Evolutionary conservation across 805 yeast genomes (phyloP), one percentile per base, ranked within the genome.

Genomic region (Maudiozyma saulgeensis): DNA sequence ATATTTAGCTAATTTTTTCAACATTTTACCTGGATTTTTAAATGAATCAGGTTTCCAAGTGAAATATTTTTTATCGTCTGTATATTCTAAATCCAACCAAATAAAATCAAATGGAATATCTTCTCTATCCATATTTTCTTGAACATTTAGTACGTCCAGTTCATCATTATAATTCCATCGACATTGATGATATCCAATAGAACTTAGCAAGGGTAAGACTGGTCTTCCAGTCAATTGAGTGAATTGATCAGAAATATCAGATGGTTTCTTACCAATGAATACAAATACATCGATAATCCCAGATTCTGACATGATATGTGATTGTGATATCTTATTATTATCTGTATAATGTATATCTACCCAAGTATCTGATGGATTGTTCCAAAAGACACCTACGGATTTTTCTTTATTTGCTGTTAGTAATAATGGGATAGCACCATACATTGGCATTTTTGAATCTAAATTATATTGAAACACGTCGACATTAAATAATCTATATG

Each of bases 131-230:
- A 93, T 83, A 49, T 79, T 74, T 1, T 72, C 63, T 54, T 77
- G 76, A 13, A 93, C 84, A 7, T 74, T 79, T n/a, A 88, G 66
- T 1, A 93, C 91, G 66, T 93, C 99, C 11, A 74, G 74, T 61
- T 87, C 90, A 57, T 85, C 90, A 62, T 87, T 87, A 68, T 93
- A 93, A 65, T 93, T 93, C 99, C 99, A 93, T 60, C 98, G 77
- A 62, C 96, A 91, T 67, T 93, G 99, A 62, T 93, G 98, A 62
- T 93, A 87, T 0, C 96, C 98, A 13, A 89, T 65, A 0, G 96
- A 73, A 58, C 89, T 85, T 41, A 82, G 54, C 54, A 80, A 84
- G 1, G 99, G 99, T 11, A 93, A 67, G 7, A 73, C 65, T 0
- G 89, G 74, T 50, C 69, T 76, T 0, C 99, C 99, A 0, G 95